Evolutionary conservation across 495 filamentous ascomycete genomes (phyloP).

Genomic region (Penicillium robsamsonii): DNA sequence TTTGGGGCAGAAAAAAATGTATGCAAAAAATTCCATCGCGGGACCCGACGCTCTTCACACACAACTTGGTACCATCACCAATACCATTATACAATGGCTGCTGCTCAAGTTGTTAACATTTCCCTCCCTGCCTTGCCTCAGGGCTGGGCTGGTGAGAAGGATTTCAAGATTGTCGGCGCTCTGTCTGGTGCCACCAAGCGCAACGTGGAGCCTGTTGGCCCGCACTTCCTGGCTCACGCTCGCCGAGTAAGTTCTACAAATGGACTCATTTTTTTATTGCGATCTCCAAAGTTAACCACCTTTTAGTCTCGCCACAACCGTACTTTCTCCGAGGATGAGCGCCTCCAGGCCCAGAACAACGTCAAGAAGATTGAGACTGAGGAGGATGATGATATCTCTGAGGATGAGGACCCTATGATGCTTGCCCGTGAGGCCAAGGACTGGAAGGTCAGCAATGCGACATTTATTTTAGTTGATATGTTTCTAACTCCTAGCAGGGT

Average conservation of each 20-base stretch:
- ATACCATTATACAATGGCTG: constrained; percentile 42
- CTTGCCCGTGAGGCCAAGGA: constrained; percentile 93
- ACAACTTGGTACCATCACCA: constrained; percentile 18
- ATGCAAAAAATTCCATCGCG: constrained; percentile 25
- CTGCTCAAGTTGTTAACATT: constrained; percentile 45
- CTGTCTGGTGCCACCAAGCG: constrained; percentile 71
- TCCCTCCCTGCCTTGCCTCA: constrained; percentile 74
- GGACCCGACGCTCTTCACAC: constrained; percentile 20
- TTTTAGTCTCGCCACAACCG: constrained; percentile 82
- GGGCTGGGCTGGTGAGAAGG: constrained; percentile 84
- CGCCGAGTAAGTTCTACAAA: constrained; percentile 62
- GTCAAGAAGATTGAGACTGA: constrained; percentile 96
- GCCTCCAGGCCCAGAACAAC: constrained; percentile 89
- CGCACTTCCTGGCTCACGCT: constrained; percentile 96
- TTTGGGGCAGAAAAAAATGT: constrained; percentile 36
- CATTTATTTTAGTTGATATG: background rate
- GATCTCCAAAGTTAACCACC: constrained; percentile 21
- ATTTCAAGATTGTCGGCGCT: constrained; percentile 77
- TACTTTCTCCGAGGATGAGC: constrained; percentile 97
- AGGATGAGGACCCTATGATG: constrained; percentile 87
- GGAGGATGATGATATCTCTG: constrained; percentile 83
- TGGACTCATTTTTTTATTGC: constrained; percentile 1
- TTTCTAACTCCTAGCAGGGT: constrained; percentile 49
- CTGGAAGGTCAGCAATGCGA: constrained; percentile 77
- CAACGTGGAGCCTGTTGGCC: constrained; percentile 90